Evolutionary conservation across 306 rosid genomes (phyloP), one percentile per base, ranked within the genome.

Genomic region (Sesbania bispinosa): DNA sequence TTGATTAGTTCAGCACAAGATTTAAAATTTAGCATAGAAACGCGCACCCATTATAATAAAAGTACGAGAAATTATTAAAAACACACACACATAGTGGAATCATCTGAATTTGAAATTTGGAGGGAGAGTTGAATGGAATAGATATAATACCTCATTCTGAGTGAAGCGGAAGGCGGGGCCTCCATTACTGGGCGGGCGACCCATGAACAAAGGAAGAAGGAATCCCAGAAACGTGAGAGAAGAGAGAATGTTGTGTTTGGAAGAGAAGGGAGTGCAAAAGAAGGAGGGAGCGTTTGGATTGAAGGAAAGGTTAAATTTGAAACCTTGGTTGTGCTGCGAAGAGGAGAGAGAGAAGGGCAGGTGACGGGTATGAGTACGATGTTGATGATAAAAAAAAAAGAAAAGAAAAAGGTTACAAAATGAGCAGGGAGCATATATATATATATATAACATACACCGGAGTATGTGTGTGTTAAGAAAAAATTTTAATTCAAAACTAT

Each of bases 91-190:
- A 33, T 3, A 24, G 9, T 30, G 10, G 9, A 38, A 27, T 48
- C 18, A 38, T 47, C 26, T 3, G 32, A 33, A 61, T 35, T 27
- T 47, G 4, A 58, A 55, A 58, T 4, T 29, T 32, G n/a, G 48
- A 57, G 32, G 3, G 55, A 46, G 71, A 45, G 33, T 20, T 14
- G 60, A 64, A 35, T 60, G 9, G 54, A 74, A 60, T 46, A 48
- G 42, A 57, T 46, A 32, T 5, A 38, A 77, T 71, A 94, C 99
- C 99, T 94, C 99, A 10, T 77, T 0, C 48, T 74, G 81, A 10
- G 82, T 82, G 87, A 94, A 94, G 67, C 99, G 97, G 79, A 94
- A 94, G 85, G 99, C 88, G 38, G 99, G 99, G 77, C 89, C 91
- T 77, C 99, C 99, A 58, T 90, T 94, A 33, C 96, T 86, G 41